phyloP scores from a whole-genome alignment of 306 rosid genomes.

The Hylodesmum podocarpum region DNA sequence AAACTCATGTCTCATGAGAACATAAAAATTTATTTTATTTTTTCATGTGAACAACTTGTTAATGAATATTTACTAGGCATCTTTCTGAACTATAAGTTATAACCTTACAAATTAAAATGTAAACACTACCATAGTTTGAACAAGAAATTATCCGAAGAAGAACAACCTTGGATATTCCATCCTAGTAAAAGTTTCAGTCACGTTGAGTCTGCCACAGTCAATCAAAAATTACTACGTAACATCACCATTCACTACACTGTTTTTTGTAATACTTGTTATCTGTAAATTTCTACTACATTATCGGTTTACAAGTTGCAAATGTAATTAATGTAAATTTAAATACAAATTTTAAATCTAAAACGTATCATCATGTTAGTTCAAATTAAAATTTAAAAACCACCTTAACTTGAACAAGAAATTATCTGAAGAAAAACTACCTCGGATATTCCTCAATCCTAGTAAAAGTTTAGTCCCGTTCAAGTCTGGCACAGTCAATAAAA shows the following conservation, averaged over 20 bases:
- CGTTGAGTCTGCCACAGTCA: constrained; percentile 21
- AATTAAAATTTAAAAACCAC: neutral
- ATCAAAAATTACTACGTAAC: neutral
- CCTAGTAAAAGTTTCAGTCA: constrained; percentile 7
- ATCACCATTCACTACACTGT: neutral
- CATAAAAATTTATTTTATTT: too few relatives aligned
- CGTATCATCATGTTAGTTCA: too few relatives aligned
- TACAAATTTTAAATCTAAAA: too few relatives aligned
- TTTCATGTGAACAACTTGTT: too few relatives aligned
- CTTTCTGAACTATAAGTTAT: too few relatives aligned
- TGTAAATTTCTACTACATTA: constrained; percentile 25
- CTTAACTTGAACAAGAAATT: neutral
- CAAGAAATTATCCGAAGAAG: neutral
- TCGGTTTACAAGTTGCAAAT: constrained; percentile 10
- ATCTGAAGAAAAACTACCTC: neutral
- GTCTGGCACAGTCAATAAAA: constrained; percentile 25
- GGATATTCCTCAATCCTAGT: neutral
- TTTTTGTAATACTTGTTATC: constrained; percentile 10
- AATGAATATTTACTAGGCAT: too few relatives aligned
- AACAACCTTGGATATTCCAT: neutral
- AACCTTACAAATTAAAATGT: too few relatives aligned
- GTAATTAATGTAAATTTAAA: too few relatives aligned
- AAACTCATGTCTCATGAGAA: too few relatives aligned
- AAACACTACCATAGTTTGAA: neutral
- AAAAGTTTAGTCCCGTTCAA: constrained; percentile 23